Evolutionary conservation across 257 asterid species (phyloP).

Genomic region (Mitragyna speciosa): DNA sequence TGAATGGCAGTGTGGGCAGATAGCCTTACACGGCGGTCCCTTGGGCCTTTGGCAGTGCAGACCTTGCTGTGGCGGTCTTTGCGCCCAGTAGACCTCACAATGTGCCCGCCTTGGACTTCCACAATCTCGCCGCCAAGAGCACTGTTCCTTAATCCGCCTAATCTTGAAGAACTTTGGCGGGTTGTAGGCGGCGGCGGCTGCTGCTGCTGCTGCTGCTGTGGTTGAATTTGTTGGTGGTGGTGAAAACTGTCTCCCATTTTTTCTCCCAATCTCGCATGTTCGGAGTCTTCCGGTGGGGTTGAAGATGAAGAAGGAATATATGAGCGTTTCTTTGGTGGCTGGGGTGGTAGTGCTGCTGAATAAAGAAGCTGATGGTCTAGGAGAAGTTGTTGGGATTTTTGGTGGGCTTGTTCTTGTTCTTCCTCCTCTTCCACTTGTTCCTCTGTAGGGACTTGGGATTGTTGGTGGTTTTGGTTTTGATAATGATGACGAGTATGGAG

Average conservation of each 20-base stretch:
- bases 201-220: conserved; percentile 8
- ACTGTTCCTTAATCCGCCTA: conserved; percentile 27
- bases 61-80: conserved; percentile 99
- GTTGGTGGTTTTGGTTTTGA: conserved; percentile 34
- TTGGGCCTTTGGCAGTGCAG: conserved; percentile 95
- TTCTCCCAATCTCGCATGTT: conserved; percentile 66
- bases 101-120: conserved; percentile 98
- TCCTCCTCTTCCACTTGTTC: conserved; percentile 33
- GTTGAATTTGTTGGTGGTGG: conserved; percentile 21
- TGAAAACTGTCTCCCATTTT: conserved; percentile 53
- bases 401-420: conserved; percentile 24
- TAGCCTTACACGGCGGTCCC: conserved; percentile 97
- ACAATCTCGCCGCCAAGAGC: conserved; percentile 78
- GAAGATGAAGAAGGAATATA: conserved; percentile 39
- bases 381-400: conserved; percentile 32
- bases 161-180: conserved; percentile 43
- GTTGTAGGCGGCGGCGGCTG: neutral
- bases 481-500: conserved; percentile 28
- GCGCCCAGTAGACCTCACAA: conserved; percentile 88
- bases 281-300: conserved; percentile 41
- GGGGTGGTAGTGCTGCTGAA: conserved; percentile 23
- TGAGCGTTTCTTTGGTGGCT: conserved; percentile 52
- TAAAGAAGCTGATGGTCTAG: conserved; percentile 36
- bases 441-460: conserved; percentile 24
- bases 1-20: conserved; percentile 99